A percentile compares a stretch with the other conserved stretches of the same genome.
phyloP scores from a whole-genome alignment of 148 eudicot species.

The Nepenthes gracilis region DNA sequence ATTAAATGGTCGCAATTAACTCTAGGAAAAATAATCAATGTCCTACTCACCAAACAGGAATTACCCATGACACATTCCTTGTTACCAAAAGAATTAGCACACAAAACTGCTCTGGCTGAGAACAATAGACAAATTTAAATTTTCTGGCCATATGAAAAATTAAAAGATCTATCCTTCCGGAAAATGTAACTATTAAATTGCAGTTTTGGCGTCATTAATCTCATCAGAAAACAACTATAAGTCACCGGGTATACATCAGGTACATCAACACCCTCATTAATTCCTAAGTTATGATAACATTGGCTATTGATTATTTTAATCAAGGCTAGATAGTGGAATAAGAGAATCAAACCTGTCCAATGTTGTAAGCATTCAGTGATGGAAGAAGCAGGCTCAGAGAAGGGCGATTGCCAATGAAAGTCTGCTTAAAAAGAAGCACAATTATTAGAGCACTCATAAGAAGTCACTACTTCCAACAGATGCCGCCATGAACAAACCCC shows the following conservation, averaged over 20 bases:
- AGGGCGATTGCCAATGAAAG: constrained; percentile 95
- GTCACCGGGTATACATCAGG: too few relatives aligned
- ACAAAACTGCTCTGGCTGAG: too few relatives aligned
- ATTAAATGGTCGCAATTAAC: too few relatives aligned
- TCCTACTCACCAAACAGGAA: too few relatives aligned
- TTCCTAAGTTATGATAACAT: too few relatives aligned
- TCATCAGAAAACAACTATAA: not conserved
- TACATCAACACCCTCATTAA: too few relatives aligned
- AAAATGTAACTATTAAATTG: not conserved
- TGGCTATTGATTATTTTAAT: too few relatives aligned
- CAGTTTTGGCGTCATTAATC: not conserved
- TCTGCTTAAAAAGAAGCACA: constrained; percentile 32
- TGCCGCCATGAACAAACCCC: not conserved
- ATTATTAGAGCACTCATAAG: not conserved
- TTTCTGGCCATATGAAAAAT: too few relatives aligned
- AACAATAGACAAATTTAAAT: too few relatives aligned
- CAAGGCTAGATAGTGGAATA: not conserved
- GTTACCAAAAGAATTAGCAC: too few relatives aligned
- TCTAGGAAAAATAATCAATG: too few relatives aligned
- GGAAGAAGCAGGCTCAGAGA: constrained; percentile 94
- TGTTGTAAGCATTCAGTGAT: constrained; percentile 65
- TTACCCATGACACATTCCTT: too few relatives aligned
- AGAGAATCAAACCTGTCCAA: constrained; percentile 72
- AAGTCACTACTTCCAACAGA: not conserved
- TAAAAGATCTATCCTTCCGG: not conserved